Evolutionary conservation across 352 stramenopile species (phyloP).

Genomic region (Pelagophyceae sp.): DNA sequence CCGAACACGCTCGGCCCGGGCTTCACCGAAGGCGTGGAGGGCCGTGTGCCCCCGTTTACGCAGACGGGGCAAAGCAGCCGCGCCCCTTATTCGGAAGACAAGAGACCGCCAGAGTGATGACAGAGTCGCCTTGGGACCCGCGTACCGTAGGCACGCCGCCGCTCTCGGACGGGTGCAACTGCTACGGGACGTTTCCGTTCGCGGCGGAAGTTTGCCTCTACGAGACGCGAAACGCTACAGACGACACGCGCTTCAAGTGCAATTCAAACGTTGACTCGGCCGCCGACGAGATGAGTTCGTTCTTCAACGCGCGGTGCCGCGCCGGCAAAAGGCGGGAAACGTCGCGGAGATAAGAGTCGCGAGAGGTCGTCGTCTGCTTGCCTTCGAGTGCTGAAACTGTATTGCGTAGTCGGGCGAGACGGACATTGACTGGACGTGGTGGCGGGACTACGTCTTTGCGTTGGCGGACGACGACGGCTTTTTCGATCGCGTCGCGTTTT

Average conservation of each 20-base stretch:
- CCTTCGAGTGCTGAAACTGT: no score
- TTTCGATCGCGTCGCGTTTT: constrained; percentile 17
- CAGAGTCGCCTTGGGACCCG: constrained; percentile 2
- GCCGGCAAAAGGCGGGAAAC: no score
- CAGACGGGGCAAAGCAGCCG: no score
- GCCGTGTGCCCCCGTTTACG: no score
- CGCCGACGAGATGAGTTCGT: no score
- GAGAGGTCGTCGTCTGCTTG: no score
- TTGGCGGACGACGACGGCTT: constrained; percentile 15
- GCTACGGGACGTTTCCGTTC: constrained; percentile 21
- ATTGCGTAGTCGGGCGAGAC: constrained; percentile 9
- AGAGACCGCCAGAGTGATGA: neutral
- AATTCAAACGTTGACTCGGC: neutral
- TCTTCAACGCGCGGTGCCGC: no score
- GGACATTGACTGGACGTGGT: constrained; percentile 15
- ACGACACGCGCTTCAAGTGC: constrained; percentile 23
- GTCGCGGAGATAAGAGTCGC: no score
- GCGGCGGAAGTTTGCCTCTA: constrained; percentile 19
- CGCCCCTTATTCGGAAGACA: neutral
- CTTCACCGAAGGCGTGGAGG: no score
- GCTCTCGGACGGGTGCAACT: constrained; percentile 19
- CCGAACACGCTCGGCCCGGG: constrained; percentile 2
- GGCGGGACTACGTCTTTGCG: constrained; percentile 26
- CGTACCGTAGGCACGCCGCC: constrained; percentile 18
- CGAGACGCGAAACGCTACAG: constrained; percentile 17